Conservation (phyloP, 345 rosid species). For the Pugionium dolabratum region DNA sequence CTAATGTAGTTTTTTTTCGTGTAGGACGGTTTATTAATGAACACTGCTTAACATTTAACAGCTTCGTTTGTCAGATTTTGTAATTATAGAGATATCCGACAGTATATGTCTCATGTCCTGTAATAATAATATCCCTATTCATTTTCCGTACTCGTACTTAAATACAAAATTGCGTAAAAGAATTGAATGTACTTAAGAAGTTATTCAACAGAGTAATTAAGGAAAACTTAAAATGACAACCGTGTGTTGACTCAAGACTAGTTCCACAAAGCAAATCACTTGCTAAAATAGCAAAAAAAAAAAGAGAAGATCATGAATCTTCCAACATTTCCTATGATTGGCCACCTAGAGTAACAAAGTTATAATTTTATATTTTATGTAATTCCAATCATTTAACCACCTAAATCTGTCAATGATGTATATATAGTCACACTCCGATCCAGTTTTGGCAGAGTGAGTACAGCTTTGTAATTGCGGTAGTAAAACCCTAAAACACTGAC, state of each 20-base stretch:
- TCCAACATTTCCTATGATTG: conserved; percentile 35
- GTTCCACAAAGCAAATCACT: conserved; percentile 9
- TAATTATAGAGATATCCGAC: conserved; percentile 21
- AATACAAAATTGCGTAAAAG: neutral
- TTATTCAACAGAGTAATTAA: conserved; percentile 8
- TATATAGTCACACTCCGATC: conserved; percentile 5
- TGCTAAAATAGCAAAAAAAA: neutral
- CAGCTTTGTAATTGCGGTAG: neutral
- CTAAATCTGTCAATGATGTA: neutral
- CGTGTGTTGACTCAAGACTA: conserved; percentile 39
- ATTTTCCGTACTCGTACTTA: conserved; percentile 7
- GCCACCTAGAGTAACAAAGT: conserved; percentile 28
- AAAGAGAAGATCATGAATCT: neutral
- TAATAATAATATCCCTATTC: conserved; percentile 17
- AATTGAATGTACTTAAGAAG: neutral
- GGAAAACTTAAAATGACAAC: conserved; percentile 32
- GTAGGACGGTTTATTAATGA: conserved; percentile 28
- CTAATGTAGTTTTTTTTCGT: conserved; percentile 19
- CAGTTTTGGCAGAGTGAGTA: conserved; percentile 5
- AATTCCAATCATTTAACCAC: conserved; percentile 5
- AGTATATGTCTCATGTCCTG: conserved; percentile 13
- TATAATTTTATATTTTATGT: neutral
- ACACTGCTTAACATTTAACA: conserved; percentile 27
- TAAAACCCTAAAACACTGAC: conserved; percentile 14
- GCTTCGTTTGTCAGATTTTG: conserved; percentile 31